Percentiles rank a stretch among this genome's conserved stretches.
Conservation (phyloP, 75 land plant species). For the Pinus tabuliformis region DNA sequence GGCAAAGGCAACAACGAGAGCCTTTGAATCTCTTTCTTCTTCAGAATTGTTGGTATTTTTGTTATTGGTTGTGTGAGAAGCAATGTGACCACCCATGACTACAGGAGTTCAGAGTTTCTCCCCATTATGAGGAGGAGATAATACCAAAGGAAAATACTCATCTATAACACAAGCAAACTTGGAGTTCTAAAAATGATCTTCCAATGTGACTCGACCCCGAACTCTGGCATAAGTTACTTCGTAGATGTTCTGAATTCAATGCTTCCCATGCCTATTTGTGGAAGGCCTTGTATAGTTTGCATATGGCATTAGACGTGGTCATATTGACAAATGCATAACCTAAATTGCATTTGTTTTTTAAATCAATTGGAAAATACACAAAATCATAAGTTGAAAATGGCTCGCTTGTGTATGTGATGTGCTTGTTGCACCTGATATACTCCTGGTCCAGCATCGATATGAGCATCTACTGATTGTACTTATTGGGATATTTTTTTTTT, state of each 20-base stretch:
- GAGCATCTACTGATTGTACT: conserved; percentile 89
- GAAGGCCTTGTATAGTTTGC: conserved; percentile 82
- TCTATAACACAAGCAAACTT: conserved; percentile 68
- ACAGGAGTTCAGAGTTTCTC: background rate
- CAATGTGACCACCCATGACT: background rate
- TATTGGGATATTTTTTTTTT: conserved; percentile 92
- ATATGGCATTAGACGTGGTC: conserved; percentile 79
- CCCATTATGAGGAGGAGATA: conserved; percentile 61
- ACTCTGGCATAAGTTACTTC: conserved; percentile 92
- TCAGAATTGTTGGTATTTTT: too few relatives aligned
- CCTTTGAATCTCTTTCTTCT: too few relatives aligned
- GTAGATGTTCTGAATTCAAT: conserved; percentile 95
- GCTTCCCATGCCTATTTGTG: conserved; percentile 86
- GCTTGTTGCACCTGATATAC: conserved; percentile 79
- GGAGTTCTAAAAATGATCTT: conserved; percentile 55
- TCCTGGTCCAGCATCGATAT: conserved; percentile 89
- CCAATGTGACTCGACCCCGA: conserved; percentile 63
- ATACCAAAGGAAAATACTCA: conserved; percentile 59
- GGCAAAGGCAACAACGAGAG: too few relatives aligned
- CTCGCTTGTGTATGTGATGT: conserved; percentile 20
- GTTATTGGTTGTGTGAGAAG: background rate
- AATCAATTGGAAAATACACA: conserved; percentile 97
- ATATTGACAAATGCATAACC: conserved; percentile 98
- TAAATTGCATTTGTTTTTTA: conserved; percentile 97
- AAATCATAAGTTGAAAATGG: conserved; percentile 86